Conservation (phyloP, 164 flowering plant species). For the Nymphaea thermarum region DNA sequence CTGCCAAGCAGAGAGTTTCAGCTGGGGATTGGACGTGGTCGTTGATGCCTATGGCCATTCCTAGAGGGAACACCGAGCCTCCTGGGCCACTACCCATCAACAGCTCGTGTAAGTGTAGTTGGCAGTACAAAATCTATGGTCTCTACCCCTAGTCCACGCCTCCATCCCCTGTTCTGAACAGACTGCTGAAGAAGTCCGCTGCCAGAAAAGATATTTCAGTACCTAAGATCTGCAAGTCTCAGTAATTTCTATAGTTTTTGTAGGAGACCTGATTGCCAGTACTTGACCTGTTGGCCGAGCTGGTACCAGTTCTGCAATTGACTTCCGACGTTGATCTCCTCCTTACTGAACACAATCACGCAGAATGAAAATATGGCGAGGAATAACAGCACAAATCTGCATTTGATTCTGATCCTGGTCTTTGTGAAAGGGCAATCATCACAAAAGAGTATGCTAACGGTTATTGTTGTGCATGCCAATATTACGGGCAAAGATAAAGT, state of each 20-base stretch:
- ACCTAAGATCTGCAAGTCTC: background rate
- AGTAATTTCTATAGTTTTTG: background rate
- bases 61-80: background rate
- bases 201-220: background rate
- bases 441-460: too few relatives aligned
- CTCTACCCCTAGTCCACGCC: background rate
- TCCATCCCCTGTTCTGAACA: background rate
- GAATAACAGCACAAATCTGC: too few relatives aligned
- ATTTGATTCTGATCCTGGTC: too few relatives aligned
- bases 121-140: background rate
- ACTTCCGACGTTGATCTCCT: background rate
- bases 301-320: background rate
- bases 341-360: background rate
- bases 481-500: too few relatives aligned
- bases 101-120: background rate
- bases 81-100: background rate
- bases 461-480: too few relatives aligned
- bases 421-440: too few relatives aligned
- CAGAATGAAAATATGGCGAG: too few relatives aligned
- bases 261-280: background rate
- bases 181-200: background rate
- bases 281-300: background rate
- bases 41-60: background rate
- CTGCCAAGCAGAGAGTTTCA: background rate
- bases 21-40: background rate